Percentiles rank a stretch among this genome's conserved stretches.
These are phyloP conservation scores for Luffa acutangula DNA, from an alignment of 306 rosid genomes.

Conservation along the genomic window DNA sequence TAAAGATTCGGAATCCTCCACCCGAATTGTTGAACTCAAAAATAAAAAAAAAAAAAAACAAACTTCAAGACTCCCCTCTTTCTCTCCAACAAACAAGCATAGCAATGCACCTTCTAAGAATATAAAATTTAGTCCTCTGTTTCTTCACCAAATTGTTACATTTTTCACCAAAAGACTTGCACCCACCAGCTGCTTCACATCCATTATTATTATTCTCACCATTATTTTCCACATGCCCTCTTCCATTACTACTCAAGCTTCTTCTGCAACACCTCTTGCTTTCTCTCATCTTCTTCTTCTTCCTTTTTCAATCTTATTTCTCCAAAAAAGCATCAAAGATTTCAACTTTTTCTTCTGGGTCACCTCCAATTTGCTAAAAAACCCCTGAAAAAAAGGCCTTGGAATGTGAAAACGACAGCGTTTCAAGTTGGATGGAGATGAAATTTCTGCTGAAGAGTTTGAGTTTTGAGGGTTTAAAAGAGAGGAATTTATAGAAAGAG, in stretches of 20 bases:
- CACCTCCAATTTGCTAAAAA: not conserved
- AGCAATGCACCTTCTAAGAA: conserved; percentile 14
- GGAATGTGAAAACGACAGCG: not conserved
- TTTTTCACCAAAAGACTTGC: conserved; percentile 9
- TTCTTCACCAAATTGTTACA: conserved; percentile 16
- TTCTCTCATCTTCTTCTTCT: not conserved
- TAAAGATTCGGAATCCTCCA: no score
- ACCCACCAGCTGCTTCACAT: not conserved
- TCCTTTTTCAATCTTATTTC: not conserved
- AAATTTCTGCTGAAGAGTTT: not conserved
- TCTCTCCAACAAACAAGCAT: conserved; percentile 16
- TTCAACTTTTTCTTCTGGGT: not conserved
- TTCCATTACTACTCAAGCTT: not conserved
- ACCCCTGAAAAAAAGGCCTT: not conserved
- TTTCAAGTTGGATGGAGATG: not conserved
- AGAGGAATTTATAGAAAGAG: conserved; percentile 1
- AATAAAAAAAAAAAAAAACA: not conserved
- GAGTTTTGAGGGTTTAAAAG: not conserved
- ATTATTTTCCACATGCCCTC: not conserved
- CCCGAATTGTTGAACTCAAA: no score
- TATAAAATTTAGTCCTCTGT: conserved; percentile 12
- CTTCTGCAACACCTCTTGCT: not conserved
- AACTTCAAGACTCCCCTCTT: not conserved
- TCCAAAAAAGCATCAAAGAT: not conserved
- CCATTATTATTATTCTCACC: not conserved